Evolutionary conservation across 345 rosid species (phyloP).

Genomic region (Eucalyptus fibrosa): DNA sequence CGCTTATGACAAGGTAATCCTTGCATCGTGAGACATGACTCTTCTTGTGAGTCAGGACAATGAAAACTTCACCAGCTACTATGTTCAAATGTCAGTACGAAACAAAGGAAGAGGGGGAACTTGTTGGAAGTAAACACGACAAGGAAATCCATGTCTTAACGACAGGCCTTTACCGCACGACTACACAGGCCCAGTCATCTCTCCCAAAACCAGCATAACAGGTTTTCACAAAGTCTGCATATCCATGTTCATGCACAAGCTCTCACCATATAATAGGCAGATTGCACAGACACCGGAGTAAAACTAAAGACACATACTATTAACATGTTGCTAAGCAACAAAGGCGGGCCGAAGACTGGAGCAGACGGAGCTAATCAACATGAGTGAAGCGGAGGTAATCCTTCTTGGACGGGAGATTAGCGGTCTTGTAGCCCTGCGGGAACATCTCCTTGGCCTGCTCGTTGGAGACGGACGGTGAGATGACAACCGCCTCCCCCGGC

Average conservation of each 20-base stretch:
- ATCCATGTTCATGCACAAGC: neutral
- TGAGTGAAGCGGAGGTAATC: constrained; percentile 43
- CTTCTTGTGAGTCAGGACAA: too few relatives aligned
- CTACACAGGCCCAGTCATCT: neutral
- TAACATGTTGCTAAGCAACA: neutral
- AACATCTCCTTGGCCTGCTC: constrained; percentile 58
- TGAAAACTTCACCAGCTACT: too few relatives aligned
- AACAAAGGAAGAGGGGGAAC: neutral
- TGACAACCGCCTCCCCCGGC: constrained; percentile 56
- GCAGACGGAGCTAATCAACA: neutral
- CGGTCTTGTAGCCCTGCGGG: constrained; percentile 48
- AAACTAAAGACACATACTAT: neutral
- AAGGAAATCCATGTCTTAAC: neutral
- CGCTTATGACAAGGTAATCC: too few relatives aligned
- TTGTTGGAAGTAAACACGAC: too few relatives aligned
- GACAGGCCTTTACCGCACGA: neutral
- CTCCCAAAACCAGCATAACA: neutral
- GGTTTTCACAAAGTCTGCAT: neutral
- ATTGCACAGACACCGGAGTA: neutral
- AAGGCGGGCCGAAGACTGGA: neutral
- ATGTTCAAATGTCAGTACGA: neutral
- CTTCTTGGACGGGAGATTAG: constrained; percentile 56
- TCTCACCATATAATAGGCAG: neutral
- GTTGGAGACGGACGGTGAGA: constrained; percentile 32
- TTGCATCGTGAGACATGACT: too few relatives aligned